Conservation (phyloP, 1,284 basidiomycete genomes). For the Cerrena zonata region DNA sequence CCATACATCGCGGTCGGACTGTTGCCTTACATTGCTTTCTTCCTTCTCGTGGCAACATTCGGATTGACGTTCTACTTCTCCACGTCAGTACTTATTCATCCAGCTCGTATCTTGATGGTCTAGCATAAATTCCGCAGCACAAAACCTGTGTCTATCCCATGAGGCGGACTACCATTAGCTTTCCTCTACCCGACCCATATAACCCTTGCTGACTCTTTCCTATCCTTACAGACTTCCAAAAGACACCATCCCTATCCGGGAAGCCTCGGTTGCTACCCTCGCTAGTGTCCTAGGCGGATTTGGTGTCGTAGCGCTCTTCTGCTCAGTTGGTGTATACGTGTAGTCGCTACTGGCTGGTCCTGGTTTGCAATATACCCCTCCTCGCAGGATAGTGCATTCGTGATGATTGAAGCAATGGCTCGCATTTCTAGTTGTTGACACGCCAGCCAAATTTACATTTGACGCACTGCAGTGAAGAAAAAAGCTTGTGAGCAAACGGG, state of each 20-base stretch:
- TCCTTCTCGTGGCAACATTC: constrained; percentile 71
- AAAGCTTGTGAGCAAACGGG: no score
- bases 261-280: constrained; percentile 60
- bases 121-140: neutral
- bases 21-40: constrained; percentile 70
- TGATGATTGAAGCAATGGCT: neutral
- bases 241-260: constrained; percentile 59
- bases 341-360: constrained; percentile 32
- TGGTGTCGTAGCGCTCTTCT: constrained; percentile 83
- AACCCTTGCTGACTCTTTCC: constrained; percentile 11
- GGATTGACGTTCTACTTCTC: constrained; percentile 82
- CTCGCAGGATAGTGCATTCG: neutral
- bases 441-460: constrained; percentile 74
- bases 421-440: constrained; percentile 56
- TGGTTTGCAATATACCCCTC: neutral
- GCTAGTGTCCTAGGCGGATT: constrained; percentile 79
- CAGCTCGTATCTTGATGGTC: no score
- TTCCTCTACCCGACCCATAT: constrained; percentile 9
- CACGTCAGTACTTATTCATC: constrained; percentile 51
- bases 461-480: constrained; percentile 45
- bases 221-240: constrained; percentile 58
- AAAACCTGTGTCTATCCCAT: neutral
- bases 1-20: constrained; percentile 61
- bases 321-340: constrained; percentile 80
- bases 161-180: neutral